Evolutionary conservation across 2,329 filamentous ascomycete species (phyloP), one percentile per base, ranked within the genome.

Genomic region (Bertia moriformis): DNA sequence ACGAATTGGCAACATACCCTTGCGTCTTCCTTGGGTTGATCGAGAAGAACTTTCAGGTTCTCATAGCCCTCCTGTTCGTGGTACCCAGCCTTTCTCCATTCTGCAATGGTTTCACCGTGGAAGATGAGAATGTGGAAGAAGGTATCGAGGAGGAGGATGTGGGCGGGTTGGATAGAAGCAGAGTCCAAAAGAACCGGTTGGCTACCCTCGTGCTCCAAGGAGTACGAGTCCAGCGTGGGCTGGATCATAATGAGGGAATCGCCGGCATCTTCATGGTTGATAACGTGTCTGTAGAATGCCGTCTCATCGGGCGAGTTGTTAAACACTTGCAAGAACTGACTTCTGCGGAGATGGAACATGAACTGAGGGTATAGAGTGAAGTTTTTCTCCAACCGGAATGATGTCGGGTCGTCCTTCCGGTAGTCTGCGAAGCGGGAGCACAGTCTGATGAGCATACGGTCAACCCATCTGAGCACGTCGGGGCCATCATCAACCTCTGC

Each of bases 61-160:
- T 96, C 91, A 53, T 98, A 98, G 7, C 91, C 91, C 55, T 95
- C 89, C 59, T 96, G 89, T 2, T 95, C 87, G 50, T 98, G 91
- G 55, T 98, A 98, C 1, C 91, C 91, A 14, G 88, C 88, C 60
- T 98, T 96, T 47, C 88, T 79, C 91, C 91, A 98, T 57, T 95
- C 87, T 1, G 91, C 91, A 59, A 96, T 83, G 0, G 89, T 96
- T 67, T 98, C 89, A 45, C 91, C 91, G 52, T 98, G 88, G 73
- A 96, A 98, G 50, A 98, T 98, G 40, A 98, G 75, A 44, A 98
- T 98, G 58, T 98, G 91, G 73, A 98, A 98, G 69, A 98, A 98
- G 0, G 91, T 96, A 53, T 98, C 91, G 40, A 98, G 78, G 10
- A 98, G 76, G 38, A 98, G 72, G 43, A 96, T 84, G 43, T 94